A percentile compares a stretch with the other conserved stretches of the same genome.
These are phyloP conservation scores for Leishmania aethiopica DNA, from an alignment of 208 protist species.

Conservation along the genomic window DNA sequence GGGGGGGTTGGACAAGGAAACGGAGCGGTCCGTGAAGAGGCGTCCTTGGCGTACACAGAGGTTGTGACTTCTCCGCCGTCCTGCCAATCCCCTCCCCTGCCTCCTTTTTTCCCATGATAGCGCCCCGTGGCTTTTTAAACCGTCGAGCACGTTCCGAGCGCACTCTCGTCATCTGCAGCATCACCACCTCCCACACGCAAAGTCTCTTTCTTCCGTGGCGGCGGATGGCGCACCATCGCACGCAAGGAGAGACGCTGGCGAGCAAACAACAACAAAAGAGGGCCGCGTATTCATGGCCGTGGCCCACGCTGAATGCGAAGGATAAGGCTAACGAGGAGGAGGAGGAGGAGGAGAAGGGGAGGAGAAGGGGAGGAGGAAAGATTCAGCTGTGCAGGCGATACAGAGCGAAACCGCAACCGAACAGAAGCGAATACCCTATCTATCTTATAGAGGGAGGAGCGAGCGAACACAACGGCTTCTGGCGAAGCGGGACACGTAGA, in stretches of 20 bases:
- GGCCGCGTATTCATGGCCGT: neutral
- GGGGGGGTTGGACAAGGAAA: neutral
- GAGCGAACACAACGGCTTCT: neutral
- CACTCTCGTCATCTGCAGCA: neutral
- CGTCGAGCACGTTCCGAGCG: neutral
- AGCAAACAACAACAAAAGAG: neutral
- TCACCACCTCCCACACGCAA: neutral
- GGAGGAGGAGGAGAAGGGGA: neutral
- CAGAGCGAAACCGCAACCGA: neutral
- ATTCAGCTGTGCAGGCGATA: too few species aligned
- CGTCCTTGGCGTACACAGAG: neutral
- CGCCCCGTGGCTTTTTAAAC: neutral
- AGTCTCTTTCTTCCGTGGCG: neutral
- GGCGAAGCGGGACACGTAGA: neutral
- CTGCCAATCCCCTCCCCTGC: neutral
- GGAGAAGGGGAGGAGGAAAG: neutral
- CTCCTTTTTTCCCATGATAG: neutral
- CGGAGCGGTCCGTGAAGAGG: neutral
- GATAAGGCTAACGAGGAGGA: neutral
- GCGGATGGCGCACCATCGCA: neutral
- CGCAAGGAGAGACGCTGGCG: neutral
- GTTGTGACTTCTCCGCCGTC: neutral
- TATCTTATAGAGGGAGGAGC: too few species aligned
- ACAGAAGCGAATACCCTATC: too few species aligned
- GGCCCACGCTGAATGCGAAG: neutral